phyloP scores from a whole-genome alignment of 495 filamentous ascomycete species.

The Penicillium silybi region DNA sequence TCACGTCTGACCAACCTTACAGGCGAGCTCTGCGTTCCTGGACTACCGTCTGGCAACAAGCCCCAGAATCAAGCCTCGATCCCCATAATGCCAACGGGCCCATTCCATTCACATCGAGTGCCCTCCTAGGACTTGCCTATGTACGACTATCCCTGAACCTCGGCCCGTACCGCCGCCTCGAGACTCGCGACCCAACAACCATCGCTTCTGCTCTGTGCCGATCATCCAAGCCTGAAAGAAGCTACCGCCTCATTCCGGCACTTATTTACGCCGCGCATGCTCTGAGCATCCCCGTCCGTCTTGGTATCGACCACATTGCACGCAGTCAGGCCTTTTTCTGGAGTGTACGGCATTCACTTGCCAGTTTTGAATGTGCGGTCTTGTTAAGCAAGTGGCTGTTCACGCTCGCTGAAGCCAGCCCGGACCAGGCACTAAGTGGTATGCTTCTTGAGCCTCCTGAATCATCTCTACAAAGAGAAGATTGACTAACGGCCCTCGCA shows the following conservation, averaged over 20 bases:
- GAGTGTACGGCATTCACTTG: constrained; percentile 47
- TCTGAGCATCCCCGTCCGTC: constrained; percentile 37
- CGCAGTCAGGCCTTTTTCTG: constrained; percentile 46
- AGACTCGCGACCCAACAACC: constrained; percentile 32
- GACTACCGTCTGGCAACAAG: constrained; percentile 42
- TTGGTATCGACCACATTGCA: constrained; percentile 43
- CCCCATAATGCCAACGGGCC: constrained; percentile 40
- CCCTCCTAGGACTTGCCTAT: constrained; percentile 38
- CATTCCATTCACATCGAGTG: constrained; percentile 39
- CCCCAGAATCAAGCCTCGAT: constrained; percentile 40
- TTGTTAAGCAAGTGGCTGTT: constrained; percentile 49
- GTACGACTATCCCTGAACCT: constrained; percentile 37
- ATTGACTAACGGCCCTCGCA: neutral
- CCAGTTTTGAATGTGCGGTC: constrained; percentile 46
- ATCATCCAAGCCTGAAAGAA: constrained; percentile 33
- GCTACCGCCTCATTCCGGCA: constrained; percentile 35
- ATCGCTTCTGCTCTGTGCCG: constrained; percentile 32
- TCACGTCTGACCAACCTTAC: neutral
- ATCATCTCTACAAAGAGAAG: neutral
- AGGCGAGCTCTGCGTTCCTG: constrained; percentile 38
- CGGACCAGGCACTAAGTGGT: constrained; percentile 33
- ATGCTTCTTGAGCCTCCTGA: neutral
- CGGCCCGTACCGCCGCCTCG: constrained; percentile 34
- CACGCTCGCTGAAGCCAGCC: constrained; percentile 28
- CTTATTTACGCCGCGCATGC: constrained; percentile 39